Base-by-base conservation (phyloP, 306 rosid genomes). In the Adenanthera pavonina region DNA sequence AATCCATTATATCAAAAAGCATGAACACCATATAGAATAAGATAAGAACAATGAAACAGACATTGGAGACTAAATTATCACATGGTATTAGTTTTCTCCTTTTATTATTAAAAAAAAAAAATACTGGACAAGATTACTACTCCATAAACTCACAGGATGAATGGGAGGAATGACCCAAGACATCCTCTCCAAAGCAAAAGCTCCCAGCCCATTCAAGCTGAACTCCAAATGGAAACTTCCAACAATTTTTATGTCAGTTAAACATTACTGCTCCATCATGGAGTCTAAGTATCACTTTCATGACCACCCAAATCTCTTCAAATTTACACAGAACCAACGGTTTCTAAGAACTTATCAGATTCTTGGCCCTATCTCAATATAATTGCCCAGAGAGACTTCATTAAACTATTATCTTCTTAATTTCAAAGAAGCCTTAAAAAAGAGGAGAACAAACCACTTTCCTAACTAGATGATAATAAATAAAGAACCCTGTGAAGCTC, bases 1-100 rank as follows among this genome's bases (percentile, higher is more conserved):
- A 64, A 74, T 74, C 66, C 35, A 33, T 9, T 78, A 65, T 74
- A 69, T 47, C 16, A 35, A 62, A 73, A 43, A 61, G 74, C 78
- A 49, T 68, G 60, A 68, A 57, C 33, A 52, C 34, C 4, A 5
- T 60, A 78, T 54, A 48, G 59, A 72, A 81, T 36, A 54, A 66
- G 60, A 60, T 46, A 56, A n/a, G 41, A 81, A 34, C 11, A 51
- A 15, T 53, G 20, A 57, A 43, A 61, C 34, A 67, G 54, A 78
- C 60, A 11, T 16, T 74, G 64, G 6, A 8, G 38, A 20, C 16
- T 60, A 4, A 83, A 82, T 48, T 40, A 72, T n/a, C 40, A 7
- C 53, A 64, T 52, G 46, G 9, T 2, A 65, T 41, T 11, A 74
- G 62, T 20, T 66, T 35, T 54, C 60, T 5, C 19, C 20, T 51